Evolutionary conservation across 1,284 basidiomycete species (phyloP).

Genomic region (Pisolithus thermaeus): DNA sequence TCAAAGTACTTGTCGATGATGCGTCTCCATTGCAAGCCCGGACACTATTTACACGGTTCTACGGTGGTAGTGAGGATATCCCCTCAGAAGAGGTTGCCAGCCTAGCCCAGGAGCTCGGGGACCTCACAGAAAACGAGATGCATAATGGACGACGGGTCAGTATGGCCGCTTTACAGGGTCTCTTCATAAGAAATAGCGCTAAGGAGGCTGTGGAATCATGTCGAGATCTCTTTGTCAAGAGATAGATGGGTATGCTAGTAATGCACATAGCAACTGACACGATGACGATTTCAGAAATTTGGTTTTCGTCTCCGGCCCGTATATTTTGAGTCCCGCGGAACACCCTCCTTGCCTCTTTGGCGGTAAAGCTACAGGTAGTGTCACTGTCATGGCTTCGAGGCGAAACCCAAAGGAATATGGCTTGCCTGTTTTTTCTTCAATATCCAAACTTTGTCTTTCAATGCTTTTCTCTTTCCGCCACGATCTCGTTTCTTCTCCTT

Average conservation of each 20-base stretch:
- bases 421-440: constrained; percentile 77
- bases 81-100: constrained; percentile 34
- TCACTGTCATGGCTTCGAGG: constrained; percentile 6
- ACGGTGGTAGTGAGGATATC: constrained; percentile 44
- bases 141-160: constrained; percentile 60
- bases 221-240: constrained; percentile 44
- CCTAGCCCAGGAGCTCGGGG: constrained; percentile 47
- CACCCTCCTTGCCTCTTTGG: constrained; percentile 73
- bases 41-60: constrained; percentile 83
- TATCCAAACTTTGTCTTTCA: constrained; percentile 77
- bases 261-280: constrained; percentile 1
- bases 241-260: constrained; percentile 17
- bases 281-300: constrained; percentile 46
- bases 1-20: constrained; percentile 83
- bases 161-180: constrained; percentile 91
- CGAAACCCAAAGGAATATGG: neutral
- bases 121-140: constrained; percentile 49
- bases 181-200: constrained; percentile 78
- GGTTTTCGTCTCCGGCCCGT: constrained; percentile 71
- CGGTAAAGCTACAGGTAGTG: constrained; percentile 56
- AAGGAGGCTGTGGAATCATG: constrained; percentile 56
- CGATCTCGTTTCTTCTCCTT: constrained; percentile 50
- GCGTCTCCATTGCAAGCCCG: constrained; percentile 80
- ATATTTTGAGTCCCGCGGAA: constrained; percentile 76
- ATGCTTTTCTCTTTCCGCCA: constrained; percentile 55